Evolutionary conservation across 202 grass and related monocot genomes (phyloP).

Genomic region (Elaeis oleifera): DNA sequence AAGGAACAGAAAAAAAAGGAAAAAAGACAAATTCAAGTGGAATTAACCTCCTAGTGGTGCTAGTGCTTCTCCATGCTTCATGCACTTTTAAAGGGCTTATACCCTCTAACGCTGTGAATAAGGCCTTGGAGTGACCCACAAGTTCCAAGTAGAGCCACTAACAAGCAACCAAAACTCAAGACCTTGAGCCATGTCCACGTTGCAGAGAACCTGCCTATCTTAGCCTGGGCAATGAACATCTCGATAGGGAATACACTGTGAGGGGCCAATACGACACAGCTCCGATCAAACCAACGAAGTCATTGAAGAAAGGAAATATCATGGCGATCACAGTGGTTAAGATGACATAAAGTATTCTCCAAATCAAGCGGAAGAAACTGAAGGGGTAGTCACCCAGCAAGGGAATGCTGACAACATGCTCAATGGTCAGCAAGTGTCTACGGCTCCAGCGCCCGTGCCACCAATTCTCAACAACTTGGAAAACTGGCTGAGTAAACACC

Average conservation of each 20-base stretch:
- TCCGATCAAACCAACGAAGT: slow-evolving; percentile 74
- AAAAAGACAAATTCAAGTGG: no score
- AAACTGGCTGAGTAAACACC: slow-evolving; percentile 93
- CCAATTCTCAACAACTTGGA: slow-evolving; percentile 53
- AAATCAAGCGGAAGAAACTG: slow-evolving; percentile 53
- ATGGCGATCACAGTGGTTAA: slow-evolving; percentile 49
- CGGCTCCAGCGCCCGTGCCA: slow-evolving; percentile 34
- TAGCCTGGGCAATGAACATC: slow-evolving; percentile 80
- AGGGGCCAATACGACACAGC: slow-evolving; percentile 85
- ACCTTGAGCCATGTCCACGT: slow-evolving; percentile 73
- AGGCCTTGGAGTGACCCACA: slow-evolving; percentile 62
- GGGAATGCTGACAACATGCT: slow-evolving; percentile 34
- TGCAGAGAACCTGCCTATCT: slow-evolving; percentile 44
- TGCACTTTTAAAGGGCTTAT: slow-evolving; percentile 44
- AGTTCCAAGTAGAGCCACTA: slow-evolving; percentile 58
- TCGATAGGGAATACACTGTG: slow-evolving; percentile 82
- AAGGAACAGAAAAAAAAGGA: no score
- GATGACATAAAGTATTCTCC: slow-evolving; percentile 55
- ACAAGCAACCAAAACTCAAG: slow-evolving; percentile 46
- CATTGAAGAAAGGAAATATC: slow-evolving; percentile 88
- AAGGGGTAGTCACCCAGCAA: slow-evolving; percentile 31
- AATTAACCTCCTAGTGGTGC: no score
- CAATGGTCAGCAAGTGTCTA: slow-evolving; percentile 32
- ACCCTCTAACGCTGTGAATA: slow-evolving; percentile 34
- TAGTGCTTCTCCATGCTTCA: no score